Conservation (phyloP, 2,329 filamentous ascomycete genomes). For the Monosporascus sp. region DNA sequence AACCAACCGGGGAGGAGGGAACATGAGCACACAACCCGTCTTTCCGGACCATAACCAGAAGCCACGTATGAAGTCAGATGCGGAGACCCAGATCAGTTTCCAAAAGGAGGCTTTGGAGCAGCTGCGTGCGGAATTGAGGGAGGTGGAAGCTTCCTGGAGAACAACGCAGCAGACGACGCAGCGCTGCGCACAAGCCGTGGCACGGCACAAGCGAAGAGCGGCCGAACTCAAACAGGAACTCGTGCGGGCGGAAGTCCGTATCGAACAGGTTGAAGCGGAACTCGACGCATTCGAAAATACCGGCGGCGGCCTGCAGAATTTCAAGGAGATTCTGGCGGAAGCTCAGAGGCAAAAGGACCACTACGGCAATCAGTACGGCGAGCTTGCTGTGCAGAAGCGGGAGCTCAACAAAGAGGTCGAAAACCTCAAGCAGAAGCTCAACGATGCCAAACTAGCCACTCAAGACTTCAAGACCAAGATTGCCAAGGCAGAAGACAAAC, state of each 20-base stretch:
- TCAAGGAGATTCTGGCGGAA: constrained; percentile 55
- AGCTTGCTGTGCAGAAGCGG: constrained; percentile 43
- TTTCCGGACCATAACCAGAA: constrained; percentile 43
- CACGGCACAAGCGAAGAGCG: constrained; percentile 40
- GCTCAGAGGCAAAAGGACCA: constrained; percentile 38
- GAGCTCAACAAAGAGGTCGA: constrained; percentile 42
- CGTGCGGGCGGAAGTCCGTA: constrained; percentile 57
- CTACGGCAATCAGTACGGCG: constrained; percentile 52
- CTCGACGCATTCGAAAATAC: constrained; percentile 64
- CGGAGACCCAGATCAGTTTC: constrained; percentile 58
- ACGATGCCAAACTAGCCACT: constrained; percentile 26
- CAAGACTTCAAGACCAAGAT: constrained; percentile 41
- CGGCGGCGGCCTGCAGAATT: constrained; percentile 58
- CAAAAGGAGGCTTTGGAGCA: constrained; percentile 47
- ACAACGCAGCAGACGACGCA: constrained; percentile 43
- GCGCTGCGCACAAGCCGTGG: constrained; percentile 38
- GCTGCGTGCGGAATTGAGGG: constrained; percentile 49
- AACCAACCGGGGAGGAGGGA: constrained; percentile 36
- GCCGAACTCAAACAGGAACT: constrained; percentile 44
- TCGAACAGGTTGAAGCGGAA: constrained; percentile 49
- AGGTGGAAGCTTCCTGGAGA: constrained; percentile 45
- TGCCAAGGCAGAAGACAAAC: constrained; percentile 52
- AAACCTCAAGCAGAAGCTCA: constrained; percentile 32
- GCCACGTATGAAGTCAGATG: constrained; percentile 77
- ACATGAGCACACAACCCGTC: constrained; percentile 29